Percentiles rank a stretch among this genome's conserved stretches.
Evolutionary conservation across 345 rosid species (phyloP).

Genomic region (Turnera subulata): DNA sequence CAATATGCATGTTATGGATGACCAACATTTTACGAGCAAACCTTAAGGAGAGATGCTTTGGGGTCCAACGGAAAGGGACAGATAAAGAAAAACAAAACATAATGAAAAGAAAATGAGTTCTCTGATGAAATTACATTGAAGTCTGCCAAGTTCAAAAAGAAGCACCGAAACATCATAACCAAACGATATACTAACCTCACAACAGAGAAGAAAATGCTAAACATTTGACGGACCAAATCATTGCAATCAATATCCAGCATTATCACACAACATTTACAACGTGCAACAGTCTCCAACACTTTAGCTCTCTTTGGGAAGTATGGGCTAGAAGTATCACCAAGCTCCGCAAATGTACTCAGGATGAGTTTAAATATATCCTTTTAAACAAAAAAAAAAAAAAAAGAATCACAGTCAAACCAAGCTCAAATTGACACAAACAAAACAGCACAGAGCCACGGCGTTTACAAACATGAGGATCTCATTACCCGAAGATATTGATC

Average conservation of each 20-base stretch:
- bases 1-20: too few species aligned
- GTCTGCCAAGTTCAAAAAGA: background rate
- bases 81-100: too few species aligned
- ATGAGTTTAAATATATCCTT: conserved; percentile 70
- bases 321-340: conserved; percentile 62
- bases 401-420: background rate
- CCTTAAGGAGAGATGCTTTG: too few species aligned
- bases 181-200: conserved; percentile 51
- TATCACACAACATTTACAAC: conserved; percentile 64
- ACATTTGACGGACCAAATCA: conserved; percentile 71
- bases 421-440: background rate
- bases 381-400: conserved; percentile 17
- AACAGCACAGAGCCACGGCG: background rate
- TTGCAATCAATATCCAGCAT: conserved; percentile 66
- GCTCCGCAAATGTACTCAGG: conserved; percentile 56
- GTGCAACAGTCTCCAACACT: conserved; percentile 70
- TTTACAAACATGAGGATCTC: background rate
- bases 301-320: conserved; percentile 77
- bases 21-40: too few species aligned
- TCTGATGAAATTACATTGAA: background rate
- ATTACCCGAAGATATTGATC: conserved; percentile 65
- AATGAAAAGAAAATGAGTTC: too few species aligned
- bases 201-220: conserved; percentile 61
- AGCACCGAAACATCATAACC: background rate
- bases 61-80: too few species aligned